phyloP scores from a whole-genome alignment of 345 rosid genomes.

The Hevea brasiliensis region DNA sequence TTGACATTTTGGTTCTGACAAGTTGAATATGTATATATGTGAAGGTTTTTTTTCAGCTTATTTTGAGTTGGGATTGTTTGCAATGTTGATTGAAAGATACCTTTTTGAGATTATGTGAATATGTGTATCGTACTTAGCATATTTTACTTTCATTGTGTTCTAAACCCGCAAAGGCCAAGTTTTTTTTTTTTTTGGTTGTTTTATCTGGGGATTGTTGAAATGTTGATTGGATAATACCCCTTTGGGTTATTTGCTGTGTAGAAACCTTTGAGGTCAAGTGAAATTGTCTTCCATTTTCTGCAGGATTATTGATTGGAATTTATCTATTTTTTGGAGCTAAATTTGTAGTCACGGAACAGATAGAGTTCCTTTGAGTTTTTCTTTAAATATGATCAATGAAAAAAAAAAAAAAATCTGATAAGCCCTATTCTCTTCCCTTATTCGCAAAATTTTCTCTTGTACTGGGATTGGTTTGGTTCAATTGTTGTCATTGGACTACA shows the following conservation, averaged over 20 bases:
- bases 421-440: neutral
- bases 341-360: neutral
- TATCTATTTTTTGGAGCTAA: neutral
- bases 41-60: neutral
- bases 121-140: neutral
- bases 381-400: neutral
- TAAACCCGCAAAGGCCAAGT: too few relatives aligned
- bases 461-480: neutral
- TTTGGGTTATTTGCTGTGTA: neutral
- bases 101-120: slow-evolving; percentile 16
- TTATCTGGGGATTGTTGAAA: slow-evolving; percentile 2
- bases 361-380: neutral
- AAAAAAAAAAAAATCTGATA: too few relatives aligned
- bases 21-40: neutral
- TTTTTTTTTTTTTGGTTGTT: neutral
- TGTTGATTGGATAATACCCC: neutral
- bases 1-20: neutral
- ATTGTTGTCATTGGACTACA: neutral
- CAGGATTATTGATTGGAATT: neutral
- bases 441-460: neutral
- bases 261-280: neutral
- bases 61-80: slow-evolving; percentile 13
- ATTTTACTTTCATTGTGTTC: slow-evolving; percentile 13
- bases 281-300: neutral
- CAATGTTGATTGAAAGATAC: slow-evolving; percentile 20